Percentiles rank a stretch among this genome's conserved stretches.
These are phyloP conservation scores for Chimonanthus salicifolius DNA, from an alignment of 164 flowering plant species.

Conservation along the genomic window DNA sequence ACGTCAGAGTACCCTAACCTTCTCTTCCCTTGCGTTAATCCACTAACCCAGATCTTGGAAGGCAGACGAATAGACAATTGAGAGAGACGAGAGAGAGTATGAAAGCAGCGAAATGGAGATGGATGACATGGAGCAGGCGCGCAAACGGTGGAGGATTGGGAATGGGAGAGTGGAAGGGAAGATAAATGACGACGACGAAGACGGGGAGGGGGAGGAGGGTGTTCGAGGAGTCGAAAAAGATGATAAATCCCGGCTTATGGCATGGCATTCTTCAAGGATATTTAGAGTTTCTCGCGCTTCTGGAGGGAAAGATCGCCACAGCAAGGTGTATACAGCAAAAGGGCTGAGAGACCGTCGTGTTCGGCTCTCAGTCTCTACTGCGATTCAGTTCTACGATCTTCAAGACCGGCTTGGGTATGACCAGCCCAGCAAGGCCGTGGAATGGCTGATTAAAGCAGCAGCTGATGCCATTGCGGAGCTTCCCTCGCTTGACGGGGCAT, in stretches of 20 bases:
- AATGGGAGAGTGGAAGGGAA: constrained; percentile 30
- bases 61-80: neutral
- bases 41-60: neutral
- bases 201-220: constrained; percentile 15
- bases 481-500: constrained; percentile 53
- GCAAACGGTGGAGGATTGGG: constrained; percentile 45
- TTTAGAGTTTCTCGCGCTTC: constrained; percentile 33
- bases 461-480: constrained; percentile 68
- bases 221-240: constrained; percentile 13
- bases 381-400: constrained; percentile 71
- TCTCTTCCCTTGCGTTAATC: neutral
- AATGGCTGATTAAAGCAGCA: constrained; percentile 84
- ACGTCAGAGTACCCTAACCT: constrained; percentile 25
- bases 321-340: constrained; percentile 36
- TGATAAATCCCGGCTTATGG: constrained; percentile 28
- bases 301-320: constrained; percentile 47
- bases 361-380: constrained; percentile 60
- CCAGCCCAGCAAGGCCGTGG: constrained; percentile 95
- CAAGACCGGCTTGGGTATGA: constrained; percentile 72
- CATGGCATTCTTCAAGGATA: constrained; percentile 27
- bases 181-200: constrained; percentile 10
- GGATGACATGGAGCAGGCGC: constrained; percentile 52
- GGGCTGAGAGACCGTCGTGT: constrained; percentile 67
- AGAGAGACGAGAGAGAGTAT: constrained; percentile 28
- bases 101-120: constrained; percentile 62